phyloP scores from a whole-genome alignment of 1,284 basidiomycete genomes.

The Afroboletus lepidellus region DNA sequence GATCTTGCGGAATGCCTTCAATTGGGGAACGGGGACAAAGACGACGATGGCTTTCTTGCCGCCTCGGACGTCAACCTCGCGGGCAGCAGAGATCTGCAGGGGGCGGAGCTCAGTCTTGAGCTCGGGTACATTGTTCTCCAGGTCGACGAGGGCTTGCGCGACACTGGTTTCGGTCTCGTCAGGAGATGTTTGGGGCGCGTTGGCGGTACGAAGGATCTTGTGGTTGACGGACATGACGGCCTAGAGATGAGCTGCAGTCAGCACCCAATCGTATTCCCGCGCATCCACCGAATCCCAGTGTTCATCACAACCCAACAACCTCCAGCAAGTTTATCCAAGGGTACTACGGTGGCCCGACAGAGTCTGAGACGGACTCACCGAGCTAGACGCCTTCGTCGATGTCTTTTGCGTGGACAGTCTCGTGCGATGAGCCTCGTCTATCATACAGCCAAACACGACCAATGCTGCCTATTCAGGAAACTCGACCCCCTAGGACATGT shows the following conservation, averaged over 20 bases:
- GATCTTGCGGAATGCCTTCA: conserved; percentile 99
- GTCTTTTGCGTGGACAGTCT: conserved; percentile 26
- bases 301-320: conserved; percentile 14
- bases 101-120: conserved; percentile 95
- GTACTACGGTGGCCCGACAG: conserved; percentile 11
- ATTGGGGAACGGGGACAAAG: conserved; percentile 96
- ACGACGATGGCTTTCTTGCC: conserved; percentile 99
- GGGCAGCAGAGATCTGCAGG: conserved; percentile 96
- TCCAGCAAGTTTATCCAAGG: conserved; percentile 10
- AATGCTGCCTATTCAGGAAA: conserved; percentile 22
- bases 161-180: conserved; percentile 92
- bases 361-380: conserved; percentile 42
- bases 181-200: conserved; percentile 86
- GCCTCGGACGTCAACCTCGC: conserved; percentile 98
- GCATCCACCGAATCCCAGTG: conserved; percentile 49
- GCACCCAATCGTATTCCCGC: conserved; percentile 38
- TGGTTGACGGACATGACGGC: conserved; percentile 68
- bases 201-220: conserved; percentile 96
- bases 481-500: conserved; percentile 13
- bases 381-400: conserved; percentile 44
- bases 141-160: conserved; percentile 95
- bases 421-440: conserved; percentile 7
- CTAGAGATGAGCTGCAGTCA: conserved; percentile 40
- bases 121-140: conserved; percentile 97
- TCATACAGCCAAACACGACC: conserved; percentile 32